A percentile compares a stretch with the other conserved stretches of the same genome.
These are phyloP conservation scores for Mycena vitilis DNA, from an alignment of 768 basidiomycete genomes.

Conservation along the genomic window DNA sequence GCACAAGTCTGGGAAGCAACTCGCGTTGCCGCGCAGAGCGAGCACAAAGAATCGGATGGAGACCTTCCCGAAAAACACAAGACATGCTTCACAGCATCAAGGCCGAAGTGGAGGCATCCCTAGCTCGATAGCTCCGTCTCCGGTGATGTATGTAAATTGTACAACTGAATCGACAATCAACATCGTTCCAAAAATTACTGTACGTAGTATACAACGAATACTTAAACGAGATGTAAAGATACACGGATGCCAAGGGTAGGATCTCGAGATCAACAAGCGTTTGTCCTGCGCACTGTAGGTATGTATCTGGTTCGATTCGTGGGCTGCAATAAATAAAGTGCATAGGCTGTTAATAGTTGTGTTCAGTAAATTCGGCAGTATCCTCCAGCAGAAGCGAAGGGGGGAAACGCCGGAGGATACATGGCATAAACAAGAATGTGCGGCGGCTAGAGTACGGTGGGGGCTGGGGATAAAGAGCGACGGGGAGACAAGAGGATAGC, in stretches of 20 bases:
- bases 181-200: conserved; percentile 18
- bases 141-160: too few relatives aligned
- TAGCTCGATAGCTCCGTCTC: conserved; percentile 15
- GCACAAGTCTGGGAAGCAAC: conserved; percentile 53
- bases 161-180: conserved; percentile 19
- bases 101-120: conserved; percentile 51
- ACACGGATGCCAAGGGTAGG: conserved; percentile 11
- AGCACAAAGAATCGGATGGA: conserved; percentile 62
- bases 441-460: conserved; percentile 1
- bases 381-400: conserved; percentile 15
- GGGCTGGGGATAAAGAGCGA: not conserved
- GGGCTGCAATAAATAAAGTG: not conserved
- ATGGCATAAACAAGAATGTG: conserved; percentile 10
- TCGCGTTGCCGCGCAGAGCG: conserved; percentile 58
- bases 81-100: conserved; percentile 64
- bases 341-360: not conserved
- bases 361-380: conserved; percentile 1
- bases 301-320: conserved; percentile 5
- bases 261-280: conserved; percentile 5
- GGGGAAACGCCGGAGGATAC: conserved; percentile 14
- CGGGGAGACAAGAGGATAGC: conserved; percentile 9
- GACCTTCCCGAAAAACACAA: conserved; percentile 57
- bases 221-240: conserved; percentile 22
- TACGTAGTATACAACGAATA: conserved; percentile 28
- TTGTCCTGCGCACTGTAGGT: not conserved